These are phyloP conservation scores for Hapsidospora chrysogenum DNA, from an alignment of 495 filamentous ascomycete genomes.

Conservation along the genomic window DNA sequence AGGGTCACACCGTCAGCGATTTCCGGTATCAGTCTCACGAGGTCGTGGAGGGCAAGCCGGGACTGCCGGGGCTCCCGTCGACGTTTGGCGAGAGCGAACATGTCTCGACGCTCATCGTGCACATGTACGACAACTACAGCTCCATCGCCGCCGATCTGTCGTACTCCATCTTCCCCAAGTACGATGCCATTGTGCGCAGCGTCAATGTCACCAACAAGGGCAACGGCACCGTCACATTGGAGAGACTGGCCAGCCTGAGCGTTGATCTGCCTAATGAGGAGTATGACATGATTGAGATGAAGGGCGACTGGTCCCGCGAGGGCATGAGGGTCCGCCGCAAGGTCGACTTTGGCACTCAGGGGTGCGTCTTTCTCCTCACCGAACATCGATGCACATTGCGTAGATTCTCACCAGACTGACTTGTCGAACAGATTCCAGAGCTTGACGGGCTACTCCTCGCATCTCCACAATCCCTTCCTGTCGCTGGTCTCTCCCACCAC, in stretches of 20 bases:
- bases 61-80: conserved; percentile 28
- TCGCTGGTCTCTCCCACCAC: conserved; percentile 29
- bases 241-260: conserved; percentile 34
- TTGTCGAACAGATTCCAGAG: conserved; percentile 27
- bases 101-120: conserved; percentile 32
- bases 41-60: conserved; percentile 26
- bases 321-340: conserved; percentile 10
- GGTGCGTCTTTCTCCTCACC: too few species aligned
- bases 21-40: conserved; percentile 29
- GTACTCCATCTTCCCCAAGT: conserved; percentile 36
- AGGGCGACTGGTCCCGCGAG: conserved; percentile 37
- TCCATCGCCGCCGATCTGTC: conserved; percentile 29
- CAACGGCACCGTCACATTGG: conserved; percentile 22
- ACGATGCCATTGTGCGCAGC: conserved; percentile 35
- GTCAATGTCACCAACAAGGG: conserved; percentile 34
- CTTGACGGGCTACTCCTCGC: conserved; percentile 33
- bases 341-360: conserved; percentile 3
- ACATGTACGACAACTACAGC: conserved; percentile 32
- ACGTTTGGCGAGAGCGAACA: conserved; percentile 30
- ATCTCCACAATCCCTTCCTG: conserved; percentile 38
- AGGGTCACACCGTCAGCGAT: conserved; percentile 32
- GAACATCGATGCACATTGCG: too few species aligned
- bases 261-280: conserved; percentile 35
- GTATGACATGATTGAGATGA: conserved; percentile 34
- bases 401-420: too few species aligned